These are phyloP conservation scores for Brasenia schreberi DNA, from an alignment of 164 flowering plant species.

Conservation along the genomic window DNA sequence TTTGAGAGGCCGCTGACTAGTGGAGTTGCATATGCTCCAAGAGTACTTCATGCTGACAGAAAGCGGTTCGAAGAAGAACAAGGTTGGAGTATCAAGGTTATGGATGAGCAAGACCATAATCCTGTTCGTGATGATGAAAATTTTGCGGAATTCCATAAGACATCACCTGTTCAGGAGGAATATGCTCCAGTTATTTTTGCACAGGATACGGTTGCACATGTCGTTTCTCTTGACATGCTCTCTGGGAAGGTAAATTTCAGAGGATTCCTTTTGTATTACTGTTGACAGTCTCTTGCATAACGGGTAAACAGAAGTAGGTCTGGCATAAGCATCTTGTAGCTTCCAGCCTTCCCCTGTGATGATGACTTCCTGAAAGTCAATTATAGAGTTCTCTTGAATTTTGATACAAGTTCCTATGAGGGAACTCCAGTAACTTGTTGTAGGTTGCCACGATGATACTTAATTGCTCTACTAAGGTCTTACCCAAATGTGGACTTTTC, in stretches of 20 bases:
- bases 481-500: too few relatives aligned
- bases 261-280: too few relatives aligned
- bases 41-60: conserved; percentile 78
- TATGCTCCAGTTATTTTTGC: conserved; percentile 99
- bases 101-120: conserved; percentile 48
- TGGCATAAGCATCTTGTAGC: too few relatives aligned
- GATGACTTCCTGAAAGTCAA: too few relatives aligned
- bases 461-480: too few relatives aligned
- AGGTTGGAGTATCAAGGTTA: conserved; percentile 86
- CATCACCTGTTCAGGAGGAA: conserved; percentile 75
- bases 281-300: too few relatives aligned
- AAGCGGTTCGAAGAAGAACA: conserved; percentile 79
- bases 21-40: conserved; percentile 96
- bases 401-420: too few relatives aligned
- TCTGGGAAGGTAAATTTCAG: conserved; percentile 57
- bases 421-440: too few relatives aligned
- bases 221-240: conserved; percentile 88
- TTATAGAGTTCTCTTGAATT: too few relatives aligned
- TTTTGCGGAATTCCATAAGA: conserved; percentile 36
- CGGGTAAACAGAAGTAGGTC: too few relatives aligned
- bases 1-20: conserved; percentile 97
- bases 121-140: conserved; percentile 64
- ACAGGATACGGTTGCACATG: conserved; percentile 78
- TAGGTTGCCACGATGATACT: too few relatives aligned
- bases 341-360: too few relatives aligned